Evolutionary conservation across 225 moss, liverwort and hornwort genomes (phyloP).

Genomic region (Straminergon stramineum): DNA sequence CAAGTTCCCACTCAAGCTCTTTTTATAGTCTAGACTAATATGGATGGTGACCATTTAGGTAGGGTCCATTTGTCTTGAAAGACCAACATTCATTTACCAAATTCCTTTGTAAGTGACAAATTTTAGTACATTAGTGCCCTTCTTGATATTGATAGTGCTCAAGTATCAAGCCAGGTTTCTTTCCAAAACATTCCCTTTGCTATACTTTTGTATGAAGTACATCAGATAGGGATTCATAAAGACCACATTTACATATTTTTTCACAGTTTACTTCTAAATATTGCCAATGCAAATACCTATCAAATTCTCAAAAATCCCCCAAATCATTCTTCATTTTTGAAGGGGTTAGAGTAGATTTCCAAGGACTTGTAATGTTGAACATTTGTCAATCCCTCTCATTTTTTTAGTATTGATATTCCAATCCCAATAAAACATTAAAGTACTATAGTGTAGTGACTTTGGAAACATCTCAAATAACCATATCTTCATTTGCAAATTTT

Average conservation of each 20-base stretch:
- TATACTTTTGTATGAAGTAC: not conserved
- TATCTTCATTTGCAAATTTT: not conserved
- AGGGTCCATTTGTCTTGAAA: fast-evolving
- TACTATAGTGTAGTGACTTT: too few species aligned
- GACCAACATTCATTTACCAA: not conserved
- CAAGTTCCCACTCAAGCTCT: not conserved
- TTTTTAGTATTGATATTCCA: too few species aligned
- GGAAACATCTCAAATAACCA: not conserved
- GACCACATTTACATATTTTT: not conserved
- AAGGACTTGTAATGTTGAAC: not conserved
- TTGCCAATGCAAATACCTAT: not conserved
- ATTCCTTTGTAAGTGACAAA: too few species aligned
- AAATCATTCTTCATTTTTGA: not conserved
- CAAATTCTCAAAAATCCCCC: not conserved
- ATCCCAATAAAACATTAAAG: not conserved
- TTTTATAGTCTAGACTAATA: not conserved
- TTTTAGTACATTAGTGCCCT: not conserved
- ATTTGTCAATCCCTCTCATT: too few species aligned
- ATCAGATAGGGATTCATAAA: not conserved
- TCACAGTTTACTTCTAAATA: not conserved
- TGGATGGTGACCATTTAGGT: not conserved
- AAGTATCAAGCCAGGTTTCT: not conserved
- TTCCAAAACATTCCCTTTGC: not conserved
- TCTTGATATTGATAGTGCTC: not conserved
- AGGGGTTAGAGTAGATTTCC: not conserved